Evolutionary conservation across 2,329 filamentous ascomycete species (phyloP), one percentile per base, ranked within the genome.

Genomic region (Albifimbria verrucaria): DNA sequence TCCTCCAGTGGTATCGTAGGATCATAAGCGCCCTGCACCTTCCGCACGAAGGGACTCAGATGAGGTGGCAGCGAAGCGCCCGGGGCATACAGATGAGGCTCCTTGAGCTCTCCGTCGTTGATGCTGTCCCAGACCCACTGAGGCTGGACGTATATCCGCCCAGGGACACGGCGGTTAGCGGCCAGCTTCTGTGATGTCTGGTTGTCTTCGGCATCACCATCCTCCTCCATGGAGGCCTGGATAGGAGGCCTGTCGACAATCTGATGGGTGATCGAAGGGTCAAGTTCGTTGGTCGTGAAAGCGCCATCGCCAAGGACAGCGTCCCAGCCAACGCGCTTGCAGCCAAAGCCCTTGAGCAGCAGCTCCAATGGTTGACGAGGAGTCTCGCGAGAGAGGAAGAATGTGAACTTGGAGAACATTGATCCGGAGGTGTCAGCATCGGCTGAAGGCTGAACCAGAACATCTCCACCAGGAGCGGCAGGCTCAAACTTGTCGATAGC

Each of bases 51-150:
- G 23, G 94, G 94, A 71, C 92, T 97, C 62, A 99, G 73, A 79
- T 99, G 94, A 12, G 94, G 94, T 21, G 94, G 94, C 26, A 99
- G 79, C 60, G 90, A 87, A 18, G 92, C 88, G 18, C 94, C 94
- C 2, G 94, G 94, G 1, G 88, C 90, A 65, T 99, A 99, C 32
- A 92, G 74, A 66, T 97, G 91, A 26, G 92, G 85, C 59, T 89
- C 82, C 69, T 97, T 86, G 52, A 99, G 77, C 71, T 93, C 91
- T 57, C 91, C 90, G 45, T 94, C 90, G 69, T 99, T 99, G 69
- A 96, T 77, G 64, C 90, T 93, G 67, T 99, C 94, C 94, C 94
- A 99, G 4, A 99, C 86, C 93, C 95, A 99, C 69, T 99, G 94
- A 20, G 94, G 94, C 75, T 99, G 94, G 52, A 99, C 76, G 63